These are phyloP conservation scores for Alternaria sp. DNA, from an alignment of 2,329 filamentous ascomycete species.

Conservation along the genomic window DNA sequence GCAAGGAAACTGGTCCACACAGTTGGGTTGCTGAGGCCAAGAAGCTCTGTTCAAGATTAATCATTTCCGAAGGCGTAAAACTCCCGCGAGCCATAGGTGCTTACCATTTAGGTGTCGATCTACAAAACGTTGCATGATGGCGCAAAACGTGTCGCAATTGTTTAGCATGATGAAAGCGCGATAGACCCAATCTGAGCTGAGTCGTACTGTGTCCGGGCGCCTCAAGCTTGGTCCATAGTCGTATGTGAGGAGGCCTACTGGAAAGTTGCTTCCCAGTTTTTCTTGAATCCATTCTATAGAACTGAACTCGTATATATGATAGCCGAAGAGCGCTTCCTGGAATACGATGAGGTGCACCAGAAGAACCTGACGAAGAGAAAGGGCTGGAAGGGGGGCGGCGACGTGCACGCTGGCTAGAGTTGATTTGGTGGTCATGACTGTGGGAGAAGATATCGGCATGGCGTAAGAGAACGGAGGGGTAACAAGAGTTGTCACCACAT, in stretches of 20 bases:
- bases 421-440: neutral
- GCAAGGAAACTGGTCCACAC: neutral
- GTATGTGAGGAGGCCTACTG: neutral
- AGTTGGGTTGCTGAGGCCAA: neutral
- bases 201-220: neutral
- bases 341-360: slow-evolving; percentile 6
- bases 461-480: neutral
- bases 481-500: neutral
- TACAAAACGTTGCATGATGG: slow-evolving; percentile 2
- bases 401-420: neutral
- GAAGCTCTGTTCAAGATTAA: neutral
- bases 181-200: neutral
- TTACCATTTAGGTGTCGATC: neutral
- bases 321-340: slow-evolving; percentile 6
- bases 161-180: neutral
- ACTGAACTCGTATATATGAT: neutral
- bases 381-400: neutral
- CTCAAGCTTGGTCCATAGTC: neutral
- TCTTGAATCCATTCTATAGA: neutral
- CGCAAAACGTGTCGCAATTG: slow-evolving; percentile 4
- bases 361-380: slow-evolving; percentile 1
- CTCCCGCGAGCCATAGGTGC: neutral
- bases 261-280: neutral
- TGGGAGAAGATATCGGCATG: neutral
- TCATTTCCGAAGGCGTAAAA: neutral